A percentile compares a stretch with the other conserved stretches of the same genome.
Conservation (phyloP, 108 stramenopile genomes). For the Pseudonitzschia multiseries region DNA sequence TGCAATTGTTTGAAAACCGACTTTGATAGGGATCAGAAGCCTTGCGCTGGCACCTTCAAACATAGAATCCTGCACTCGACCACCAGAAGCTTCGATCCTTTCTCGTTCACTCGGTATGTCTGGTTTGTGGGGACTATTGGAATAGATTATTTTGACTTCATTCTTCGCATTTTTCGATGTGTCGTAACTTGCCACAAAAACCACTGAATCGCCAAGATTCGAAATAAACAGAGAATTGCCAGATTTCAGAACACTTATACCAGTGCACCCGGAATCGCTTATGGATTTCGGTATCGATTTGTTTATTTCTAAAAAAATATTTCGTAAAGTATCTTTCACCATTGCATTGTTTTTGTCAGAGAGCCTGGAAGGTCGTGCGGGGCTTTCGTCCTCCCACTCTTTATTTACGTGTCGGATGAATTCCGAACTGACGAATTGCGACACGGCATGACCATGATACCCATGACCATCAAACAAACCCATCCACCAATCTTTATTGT, state of each 20-base stretch:
- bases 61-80: conserved; percentile 49
- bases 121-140: conserved; percentile 59
- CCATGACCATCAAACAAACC: conserved; percentile 85
- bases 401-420: conserved; percentile 43
- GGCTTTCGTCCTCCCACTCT: background rate
- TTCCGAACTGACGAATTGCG: conserved; percentile 49
- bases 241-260: conserved; percentile 41
- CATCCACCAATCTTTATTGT: conserved; percentile 47
- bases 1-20: background rate
- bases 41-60: conserved; percentile 34
- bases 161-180: conserved; percentile 7
- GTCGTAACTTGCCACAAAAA: conserved; percentile 48
- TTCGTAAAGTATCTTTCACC: conserved; percentile 20
- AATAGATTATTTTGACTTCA: conserved; percentile 27
- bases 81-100: conserved; percentile 71
- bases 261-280: conserved; percentile 55
- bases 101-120: conserved; percentile 57
- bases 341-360: background rate
- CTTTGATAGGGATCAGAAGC: conserved; percentile 28
- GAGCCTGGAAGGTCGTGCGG: background rate
- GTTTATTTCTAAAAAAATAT: conserved; percentile 51
- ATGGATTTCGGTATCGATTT: conserved; percentile 30
- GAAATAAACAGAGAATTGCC: conserved; percentile 50
- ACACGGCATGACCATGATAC: conserved; percentile 47
- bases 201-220: conserved; percentile 68